A percentile compares a stretch with the other conserved stretches of the same genome.
Conservation (phyloP, 75 land plant species). For the Picea sitchensis region DNA sequence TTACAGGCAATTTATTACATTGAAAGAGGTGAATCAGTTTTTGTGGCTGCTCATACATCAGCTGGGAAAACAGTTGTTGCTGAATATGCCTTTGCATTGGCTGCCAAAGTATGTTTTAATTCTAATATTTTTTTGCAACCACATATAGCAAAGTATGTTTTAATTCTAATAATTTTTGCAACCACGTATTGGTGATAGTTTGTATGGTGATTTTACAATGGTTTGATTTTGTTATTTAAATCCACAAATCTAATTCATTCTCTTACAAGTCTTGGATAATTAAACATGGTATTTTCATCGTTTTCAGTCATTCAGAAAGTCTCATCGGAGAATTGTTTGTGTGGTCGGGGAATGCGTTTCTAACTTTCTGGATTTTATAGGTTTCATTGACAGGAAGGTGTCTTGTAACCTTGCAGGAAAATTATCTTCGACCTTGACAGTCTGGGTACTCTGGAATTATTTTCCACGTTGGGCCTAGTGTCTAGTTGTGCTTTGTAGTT, state of each 20-base stretch:
- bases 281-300: not conserved
- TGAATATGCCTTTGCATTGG: slow-evolving; percentile 98
- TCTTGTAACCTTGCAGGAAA: too few species aligned
- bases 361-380: too few species aligned
- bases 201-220: not conserved
- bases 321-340: too few species aligned
- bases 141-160: slow-evolving; percentile 48
- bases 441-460: too few species aligned
- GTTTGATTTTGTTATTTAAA: not conserved
- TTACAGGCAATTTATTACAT: slow-evolving; percentile 92
- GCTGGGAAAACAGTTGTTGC: slow-evolving; percentile 99
- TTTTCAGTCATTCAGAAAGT: too few species aligned
- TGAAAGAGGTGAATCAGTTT: slow-evolving; percentile 95
- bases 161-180: not conserved
- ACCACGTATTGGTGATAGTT: not conserved
- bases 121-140: not conserved
- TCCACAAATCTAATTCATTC: too few species aligned
- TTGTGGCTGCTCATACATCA: slow-evolving; percentile 99
- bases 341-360: too few species aligned
- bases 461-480: too few species aligned
- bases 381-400: too few species aligned
- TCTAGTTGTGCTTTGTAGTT: too few species aligned
- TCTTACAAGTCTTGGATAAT: not conserved
- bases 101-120: slow-evolving; percentile 66
- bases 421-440: too few species aligned